A percentile compares a stretch with the other conserved stretches of the same genome.
phyloP scores from a whole-genome alignment of 495 filamentous ascomycete genomes.

The Xylaria longipes region DNA sequence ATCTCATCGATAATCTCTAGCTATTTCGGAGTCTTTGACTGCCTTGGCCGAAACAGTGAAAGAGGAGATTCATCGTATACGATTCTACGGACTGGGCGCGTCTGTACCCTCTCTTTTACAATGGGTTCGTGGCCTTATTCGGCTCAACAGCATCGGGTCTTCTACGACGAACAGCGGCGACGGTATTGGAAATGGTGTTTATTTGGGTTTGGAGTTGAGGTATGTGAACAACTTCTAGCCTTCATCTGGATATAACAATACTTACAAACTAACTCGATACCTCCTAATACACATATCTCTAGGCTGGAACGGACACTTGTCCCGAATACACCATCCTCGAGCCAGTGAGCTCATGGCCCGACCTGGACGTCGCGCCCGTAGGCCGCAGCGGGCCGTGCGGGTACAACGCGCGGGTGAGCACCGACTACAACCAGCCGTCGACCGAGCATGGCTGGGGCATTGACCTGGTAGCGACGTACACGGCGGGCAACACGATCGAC shows the following conservation, averaged over 20 bases:
- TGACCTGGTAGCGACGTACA: slow-evolving; percentile 52
- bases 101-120: background rate
- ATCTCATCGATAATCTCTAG: too few species aligned
- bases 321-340: slow-evolving; percentile 65
- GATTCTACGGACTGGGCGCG: background rate
- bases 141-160: background rate
- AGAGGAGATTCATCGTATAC: background rate
- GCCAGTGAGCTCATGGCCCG: slow-evolving; percentile 59
- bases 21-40: background rate
- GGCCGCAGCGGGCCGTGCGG: slow-evolving; percentile 62
- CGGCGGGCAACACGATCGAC: slow-evolving; percentile 52
- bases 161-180: background rate
- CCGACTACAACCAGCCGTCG: slow-evolving; percentile 62
- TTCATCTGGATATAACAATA: too few species aligned
- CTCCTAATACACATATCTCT: background rate
- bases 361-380: slow-evolving; percentile 52
- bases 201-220: slow-evolving; percentile 21
- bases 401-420: slow-evolving; percentile 61
- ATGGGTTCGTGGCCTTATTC: background rate
- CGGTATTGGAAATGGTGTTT: background rate
- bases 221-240: slow-evolving; percentile 26
- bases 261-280: background rate
- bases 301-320: slow-evolving; percentile 60
- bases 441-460: slow-evolving; percentile 50
- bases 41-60: background rate